Conservation (phyloP, 106 monocot species). For the Xerophyta viscosa region DNA sequence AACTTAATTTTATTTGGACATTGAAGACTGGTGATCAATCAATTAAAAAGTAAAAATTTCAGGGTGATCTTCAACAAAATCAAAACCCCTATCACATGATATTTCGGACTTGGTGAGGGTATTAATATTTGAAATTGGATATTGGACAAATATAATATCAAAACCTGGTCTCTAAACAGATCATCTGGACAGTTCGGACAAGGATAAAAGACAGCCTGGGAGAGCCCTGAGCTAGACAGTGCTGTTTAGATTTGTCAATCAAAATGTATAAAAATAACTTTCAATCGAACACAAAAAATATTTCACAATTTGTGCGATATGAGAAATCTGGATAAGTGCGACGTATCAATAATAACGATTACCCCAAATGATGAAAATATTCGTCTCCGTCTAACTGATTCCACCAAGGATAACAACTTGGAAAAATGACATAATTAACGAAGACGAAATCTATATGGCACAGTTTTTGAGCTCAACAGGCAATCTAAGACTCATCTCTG, state of each 20-base stretch:
- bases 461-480: slow-evolving; percentile 49
- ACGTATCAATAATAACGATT: neutral
- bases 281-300: neutral
- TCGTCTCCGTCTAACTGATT: neutral
- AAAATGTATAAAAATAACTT: too few species aligned
- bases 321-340: neutral
- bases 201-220: too few species aligned
- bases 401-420: slow-evolving; percentile 2
- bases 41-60: too few species aligned
- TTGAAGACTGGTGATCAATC: neutral
- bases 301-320: neutral
- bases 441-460: slow-evolving; percentile 29
- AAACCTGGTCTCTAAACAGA: too few species aligned
- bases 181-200: too few species aligned
- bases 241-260: too few species aligned
- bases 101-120: too few species aligned
- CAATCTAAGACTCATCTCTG: neutral
- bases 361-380: neutral
- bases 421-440: neutral
- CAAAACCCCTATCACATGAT: too few species aligned
- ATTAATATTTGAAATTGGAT: too few species aligned
- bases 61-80: too few species aligned
- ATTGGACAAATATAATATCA: too few species aligned
- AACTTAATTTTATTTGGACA: slow-evolving; percentile 1
- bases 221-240: too few species aligned